Percentiles rank a stretch among this genome's conserved stretches.
Conservation (phyloP, 2,329 filamentous ascomycete genomes). For the Neonectria faginata region DNA sequence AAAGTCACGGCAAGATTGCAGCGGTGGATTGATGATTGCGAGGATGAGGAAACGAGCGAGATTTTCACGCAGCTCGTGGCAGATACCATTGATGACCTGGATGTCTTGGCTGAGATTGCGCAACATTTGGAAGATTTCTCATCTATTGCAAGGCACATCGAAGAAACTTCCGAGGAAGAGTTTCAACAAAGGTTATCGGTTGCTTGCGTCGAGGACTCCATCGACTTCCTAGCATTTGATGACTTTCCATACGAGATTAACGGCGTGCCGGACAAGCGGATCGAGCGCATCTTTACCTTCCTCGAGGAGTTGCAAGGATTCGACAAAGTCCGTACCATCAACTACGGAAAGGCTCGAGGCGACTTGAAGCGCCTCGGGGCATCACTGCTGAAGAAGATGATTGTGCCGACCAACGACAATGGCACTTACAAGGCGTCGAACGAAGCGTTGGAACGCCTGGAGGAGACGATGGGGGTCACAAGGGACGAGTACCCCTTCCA, state of each 20-base stretch:
- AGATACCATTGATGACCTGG: slow-evolving; percentile 37
- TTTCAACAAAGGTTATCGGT: background rate
- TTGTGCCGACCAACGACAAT: slow-evolving; percentile 29
- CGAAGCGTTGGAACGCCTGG: slow-evolving; percentile 17
- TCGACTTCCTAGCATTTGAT: slow-evolving; percentile 36
- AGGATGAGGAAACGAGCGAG: slow-evolving; percentile 14
- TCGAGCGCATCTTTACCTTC: slow-evolving; percentile 30
- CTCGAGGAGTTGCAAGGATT: slow-evolving; percentile 40
- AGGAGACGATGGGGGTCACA: slow-evolving; percentile 25
- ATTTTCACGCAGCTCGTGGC: slow-evolving; percentile 39
- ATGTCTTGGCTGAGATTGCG: slow-evolving; percentile 37
- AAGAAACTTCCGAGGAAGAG: background rate
- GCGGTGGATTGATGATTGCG: slow-evolving; percentile 34
- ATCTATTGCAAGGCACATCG: background rate
- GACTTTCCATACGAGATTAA: slow-evolving; percentile 28
- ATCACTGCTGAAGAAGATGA: slow-evolving; percentile 32
- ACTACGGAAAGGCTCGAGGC: slow-evolving; percentile 32
- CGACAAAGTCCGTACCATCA: background rate
- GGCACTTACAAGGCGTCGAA: background rate
- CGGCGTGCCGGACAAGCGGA: slow-evolving; percentile 30
- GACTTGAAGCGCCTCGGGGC: slow-evolving; percentile 44
- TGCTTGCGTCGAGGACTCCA: background rate
- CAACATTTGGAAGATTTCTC: slow-evolving; percentile 35
- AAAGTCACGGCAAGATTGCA: slow-evolving; percentile 36
- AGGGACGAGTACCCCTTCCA: slow-evolving; percentile 28